Evolutionary conservation across 192 early-diverging fungal genomes (phyloP).

Genomic region (Chytriomyces sp.): DNA sequence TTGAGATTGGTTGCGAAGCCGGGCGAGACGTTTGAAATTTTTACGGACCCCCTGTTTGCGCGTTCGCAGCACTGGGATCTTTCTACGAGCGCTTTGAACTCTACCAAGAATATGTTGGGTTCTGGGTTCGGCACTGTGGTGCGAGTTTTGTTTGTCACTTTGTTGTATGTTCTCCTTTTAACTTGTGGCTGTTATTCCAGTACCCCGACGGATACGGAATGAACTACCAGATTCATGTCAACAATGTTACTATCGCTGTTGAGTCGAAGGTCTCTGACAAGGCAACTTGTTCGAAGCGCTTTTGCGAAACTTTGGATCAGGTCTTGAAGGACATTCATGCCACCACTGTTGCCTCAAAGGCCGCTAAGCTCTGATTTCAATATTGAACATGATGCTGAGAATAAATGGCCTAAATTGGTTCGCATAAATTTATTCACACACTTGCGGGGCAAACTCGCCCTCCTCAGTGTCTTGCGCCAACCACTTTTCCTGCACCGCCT

Average conservation of each 20-base stretch:
- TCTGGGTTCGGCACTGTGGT: conserved; percentile 87
- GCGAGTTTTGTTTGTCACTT: conserved; percentile 3
- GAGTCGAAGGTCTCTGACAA: conserved; percentile 64
- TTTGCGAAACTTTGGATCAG: conserved; percentile 30
- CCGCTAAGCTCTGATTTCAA: background rate
- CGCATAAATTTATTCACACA: conserved; percentile 10
- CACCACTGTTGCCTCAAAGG: background rate
- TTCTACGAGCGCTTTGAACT: conserved; percentile 75
- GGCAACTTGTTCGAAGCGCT: conserved; percentile 32
- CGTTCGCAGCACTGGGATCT: conserved; percentile 70
- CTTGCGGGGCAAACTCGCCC: conserved; percentile 36
- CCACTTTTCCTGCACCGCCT: conserved; percentile 50
- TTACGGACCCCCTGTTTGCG: conserved; percentile 70
- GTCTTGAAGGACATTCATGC: conserved; percentile 41
- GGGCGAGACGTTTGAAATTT: conserved; percentile 40
- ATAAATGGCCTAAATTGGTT: background rate
- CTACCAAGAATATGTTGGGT: conserved; percentile 66
- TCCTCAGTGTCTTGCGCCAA: conserved; percentile 55
- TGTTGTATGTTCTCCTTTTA: conserved; percentile 9
- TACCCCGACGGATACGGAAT: conserved; percentile 80
- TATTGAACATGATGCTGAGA: background rate
- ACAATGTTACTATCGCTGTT: conserved; percentile 75
- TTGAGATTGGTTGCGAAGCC: conserved; percentile 59
- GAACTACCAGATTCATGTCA: conserved; percentile 76
- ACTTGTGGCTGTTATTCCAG: conserved; percentile 1